These are phyloP conservation scores for Ustilago cynodontis DNA, from an alignment of 1,284 basidiomycete species.

Conservation along the genomic window DNA sequence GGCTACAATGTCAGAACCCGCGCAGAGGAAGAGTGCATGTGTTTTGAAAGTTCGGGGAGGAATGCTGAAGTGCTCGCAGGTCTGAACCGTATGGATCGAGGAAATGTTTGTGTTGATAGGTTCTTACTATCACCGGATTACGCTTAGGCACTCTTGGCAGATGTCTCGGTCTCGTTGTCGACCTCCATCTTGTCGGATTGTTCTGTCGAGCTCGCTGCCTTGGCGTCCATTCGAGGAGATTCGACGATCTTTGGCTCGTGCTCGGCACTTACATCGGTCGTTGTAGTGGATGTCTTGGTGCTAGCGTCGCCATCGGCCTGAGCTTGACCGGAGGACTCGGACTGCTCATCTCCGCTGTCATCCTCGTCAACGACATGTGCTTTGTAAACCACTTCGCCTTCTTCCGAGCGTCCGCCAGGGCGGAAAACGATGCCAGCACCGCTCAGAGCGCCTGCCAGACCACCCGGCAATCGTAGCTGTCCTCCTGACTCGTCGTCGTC, in stretches of 20 bases:
- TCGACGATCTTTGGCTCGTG: constrained; percentile 58
- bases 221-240: constrained; percentile 48
- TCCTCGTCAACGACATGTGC: constrained; percentile 64
- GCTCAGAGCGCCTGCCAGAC: constrained; percentile 58
- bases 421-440: constrained; percentile 66
- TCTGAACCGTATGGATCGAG: constrained; percentile 13
- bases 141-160: constrained; percentile 10
- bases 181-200: constrained; percentile 43
- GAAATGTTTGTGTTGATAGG: background rate
- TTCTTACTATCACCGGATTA: too few relatives aligned
- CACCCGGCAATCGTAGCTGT: constrained; percentile 50
- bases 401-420: constrained; percentile 57
- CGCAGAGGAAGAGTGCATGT: constrained; percentile 21
- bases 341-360: constrained; percentile 53
- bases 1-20: constrained; percentile 50
- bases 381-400: constrained; percentile 62
- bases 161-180: constrained; percentile 21
- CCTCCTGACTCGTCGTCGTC: constrained; percentile 50
- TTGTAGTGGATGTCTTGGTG: constrained; percentile 1
- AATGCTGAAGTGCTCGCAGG: constrained; percentile 22
- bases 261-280: constrained; percentile 5
- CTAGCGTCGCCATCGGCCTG: constrained; percentile 20
- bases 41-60: constrained; percentile 3
- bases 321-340: constrained; percentile 17
- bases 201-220: constrained; percentile 32